phyloP scores from a whole-genome alignment of 768 basidiomycete species.

The Lyophyllum atratum region DNA sequence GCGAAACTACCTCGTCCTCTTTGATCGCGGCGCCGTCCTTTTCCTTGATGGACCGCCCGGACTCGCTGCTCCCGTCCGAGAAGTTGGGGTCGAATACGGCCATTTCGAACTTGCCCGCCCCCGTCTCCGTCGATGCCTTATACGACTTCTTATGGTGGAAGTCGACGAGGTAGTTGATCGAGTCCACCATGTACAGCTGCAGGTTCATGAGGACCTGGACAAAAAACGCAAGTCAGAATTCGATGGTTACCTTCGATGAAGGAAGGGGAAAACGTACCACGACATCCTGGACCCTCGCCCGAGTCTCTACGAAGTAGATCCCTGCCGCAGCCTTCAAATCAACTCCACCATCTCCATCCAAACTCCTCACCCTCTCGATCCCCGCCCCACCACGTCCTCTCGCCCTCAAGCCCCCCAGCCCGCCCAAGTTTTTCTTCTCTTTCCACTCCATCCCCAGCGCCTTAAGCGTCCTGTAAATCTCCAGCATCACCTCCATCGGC shows the following conservation, averaged over 20 bases:
- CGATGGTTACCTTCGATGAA: not conserved
- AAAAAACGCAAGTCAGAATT: conserved; percentile 6
- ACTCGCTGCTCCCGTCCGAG: conserved; percentile 57
- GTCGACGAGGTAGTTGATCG: conserved; percentile 95
- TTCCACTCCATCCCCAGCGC: conserved; percentile 97
- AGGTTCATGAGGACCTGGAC: conserved; percentile 92
- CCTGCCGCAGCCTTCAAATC: conserved; percentile 71
- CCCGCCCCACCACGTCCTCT: conserved; percentile 33
- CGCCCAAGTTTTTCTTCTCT: conserved; percentile 79
- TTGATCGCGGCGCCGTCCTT: conserved; percentile 41
- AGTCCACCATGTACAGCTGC: conserved; percentile 95
- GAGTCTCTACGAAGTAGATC: conserved; percentile 93
- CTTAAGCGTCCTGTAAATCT: conserved; percentile 93
- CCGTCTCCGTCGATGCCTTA: conserved; percentile 66
- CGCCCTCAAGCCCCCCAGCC: conserved; percentile 57
- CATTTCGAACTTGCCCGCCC: conserved; percentile 74
- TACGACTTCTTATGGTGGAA: conserved; percentile 98
- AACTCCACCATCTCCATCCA: conserved; percentile 61
- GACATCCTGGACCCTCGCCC: conserved; percentile 86
- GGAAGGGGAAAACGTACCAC: conserved; percentile 60
- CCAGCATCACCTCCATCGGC: conserved; percentile 99
- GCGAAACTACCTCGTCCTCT: conserved; percentile 75
- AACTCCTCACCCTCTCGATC: conserved; percentile 63
- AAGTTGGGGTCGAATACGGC: conserved; percentile 46
- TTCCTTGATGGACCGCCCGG: conserved; percentile 56